A percentile compares a stretch with the other conserved stretches of the same genome.
Evolutionary conservation across 1,284 basidiomycete species (phyloP).

Genomic region (Ustilago loliicola): DNA sequence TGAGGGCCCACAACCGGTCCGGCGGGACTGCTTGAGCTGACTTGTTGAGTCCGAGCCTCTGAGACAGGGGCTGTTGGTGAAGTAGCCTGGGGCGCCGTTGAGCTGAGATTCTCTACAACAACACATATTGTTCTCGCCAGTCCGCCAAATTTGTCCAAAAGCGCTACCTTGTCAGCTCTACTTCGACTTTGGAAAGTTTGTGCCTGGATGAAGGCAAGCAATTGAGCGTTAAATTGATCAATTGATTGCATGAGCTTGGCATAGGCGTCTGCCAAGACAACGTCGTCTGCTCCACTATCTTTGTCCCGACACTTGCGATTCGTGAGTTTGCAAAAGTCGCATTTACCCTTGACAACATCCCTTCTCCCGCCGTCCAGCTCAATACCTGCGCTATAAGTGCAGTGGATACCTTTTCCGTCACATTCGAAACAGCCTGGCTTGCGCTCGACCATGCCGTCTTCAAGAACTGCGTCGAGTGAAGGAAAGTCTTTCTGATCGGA

Average conservation of each 20-base stretch:
- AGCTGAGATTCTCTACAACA: no score
- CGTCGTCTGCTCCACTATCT: neutral
- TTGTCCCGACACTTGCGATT: slow-evolving; percentile 12
- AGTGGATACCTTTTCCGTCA: slow-evolving; percentile 4
- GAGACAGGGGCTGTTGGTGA: no score
- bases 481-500: slow-evolving; percentile 4
- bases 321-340: slow-evolving; percentile 20
- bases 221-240: neutral
- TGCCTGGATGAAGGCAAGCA: no score
- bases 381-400: slow-evolving; percentile 16
- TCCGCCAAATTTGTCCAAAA: no score
- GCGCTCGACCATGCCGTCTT: slow-evolving; percentile 9
- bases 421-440: slow-evolving; percentile 20
- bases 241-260: neutral
- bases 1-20: no score
- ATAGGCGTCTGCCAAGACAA: neutral
- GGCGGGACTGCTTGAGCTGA: no score
- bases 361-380: slow-evolving; percentile 10
- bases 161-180: no score
- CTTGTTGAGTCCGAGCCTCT: no score
- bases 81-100: no score
- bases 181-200: no score
- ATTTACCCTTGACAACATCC: neutral
- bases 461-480: neutral
- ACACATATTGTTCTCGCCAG: no score